These are phyloP conservation scores for Carex kokanica DNA, from an alignment of 176 grass and related monocot genomes.

Conservation along the genomic window DNA sequence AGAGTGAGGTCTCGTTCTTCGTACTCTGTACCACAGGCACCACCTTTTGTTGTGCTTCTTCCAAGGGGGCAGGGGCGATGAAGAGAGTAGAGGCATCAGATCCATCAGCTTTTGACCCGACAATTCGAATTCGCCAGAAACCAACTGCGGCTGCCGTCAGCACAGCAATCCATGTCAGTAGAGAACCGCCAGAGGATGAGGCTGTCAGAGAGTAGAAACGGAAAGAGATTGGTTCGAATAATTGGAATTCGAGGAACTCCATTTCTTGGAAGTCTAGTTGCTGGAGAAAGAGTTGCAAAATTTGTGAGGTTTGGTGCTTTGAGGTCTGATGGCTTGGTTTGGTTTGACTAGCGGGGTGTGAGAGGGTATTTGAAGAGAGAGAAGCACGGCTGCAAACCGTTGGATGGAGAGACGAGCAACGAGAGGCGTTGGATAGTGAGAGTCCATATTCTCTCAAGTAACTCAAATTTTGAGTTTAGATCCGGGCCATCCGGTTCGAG, in stretches of 20 bases:
- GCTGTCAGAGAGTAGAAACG: conserved; percentile 47
- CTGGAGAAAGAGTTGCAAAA: background rate
- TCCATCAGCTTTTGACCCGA: background rate
- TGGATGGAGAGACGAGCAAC: conserved; percentile 24
- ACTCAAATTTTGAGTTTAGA: no score
- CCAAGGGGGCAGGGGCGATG: background rate
- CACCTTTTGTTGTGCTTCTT: background rate
- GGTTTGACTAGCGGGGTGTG: background rate
- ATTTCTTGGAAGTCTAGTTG: conserved; percentile 32
- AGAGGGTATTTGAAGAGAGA: conserved; percentile 41
- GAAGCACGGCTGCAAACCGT: conserved; percentile 21
- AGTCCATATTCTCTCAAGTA: no score
- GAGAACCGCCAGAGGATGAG: conserved; percentile 25
- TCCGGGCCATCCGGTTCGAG: no score
- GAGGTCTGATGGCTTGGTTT: background rate
- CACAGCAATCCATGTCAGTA: conserved; percentile 55
- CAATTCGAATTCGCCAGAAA: conserved; percentile 56
- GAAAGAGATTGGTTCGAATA: conserved; percentile 51
- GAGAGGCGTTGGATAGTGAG: background rate
- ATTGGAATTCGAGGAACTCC: conserved; percentile 58
- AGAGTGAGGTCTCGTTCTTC: accelerated
- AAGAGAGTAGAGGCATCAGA: background rate
- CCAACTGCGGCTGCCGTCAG: conserved; percentile 50
- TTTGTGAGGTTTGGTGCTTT: conserved; percentile 1
- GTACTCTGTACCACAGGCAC: background rate